Conservation (phyloP, 441 rosid genomes). For the Capsella rubella region DNA sequence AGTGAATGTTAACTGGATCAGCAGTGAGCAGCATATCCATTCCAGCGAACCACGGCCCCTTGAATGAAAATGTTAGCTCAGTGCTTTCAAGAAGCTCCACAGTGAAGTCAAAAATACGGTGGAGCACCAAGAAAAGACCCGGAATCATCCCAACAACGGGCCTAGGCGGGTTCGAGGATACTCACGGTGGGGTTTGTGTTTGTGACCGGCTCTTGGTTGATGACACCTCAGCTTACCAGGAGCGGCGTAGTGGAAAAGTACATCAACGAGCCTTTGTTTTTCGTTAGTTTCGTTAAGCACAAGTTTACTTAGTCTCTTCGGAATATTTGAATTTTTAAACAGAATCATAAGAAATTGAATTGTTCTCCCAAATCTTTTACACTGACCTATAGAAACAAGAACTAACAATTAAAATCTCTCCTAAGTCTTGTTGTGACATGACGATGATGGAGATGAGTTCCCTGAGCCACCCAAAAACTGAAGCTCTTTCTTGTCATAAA, state of each 20-base stretch:
- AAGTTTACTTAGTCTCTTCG: too few species aligned
- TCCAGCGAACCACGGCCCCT: constrained; percentile 42
- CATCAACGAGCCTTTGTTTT: not conserved
- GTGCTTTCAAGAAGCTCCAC: constrained; percentile 28
- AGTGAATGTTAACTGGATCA: constrained; percentile 4
- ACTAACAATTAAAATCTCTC: not conserved
- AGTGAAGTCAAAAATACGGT: constrained; percentile 40
- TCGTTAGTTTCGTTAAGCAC: not conserved
- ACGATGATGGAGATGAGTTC: constrained; percentile 42
- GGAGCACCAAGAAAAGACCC: constrained; percentile 30
- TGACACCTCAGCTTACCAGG: not conserved
- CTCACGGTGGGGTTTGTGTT: not conserved
- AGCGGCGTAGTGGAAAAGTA: not conserved
- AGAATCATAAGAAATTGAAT: not conserved
- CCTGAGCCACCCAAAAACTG: constrained; percentile 60
- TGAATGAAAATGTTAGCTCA: constrained; percentile 37
- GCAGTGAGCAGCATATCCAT: constrained; percentile 33
- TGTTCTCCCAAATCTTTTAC: constrained; percentile 10
- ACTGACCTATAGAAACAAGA: constrained; percentile 13
- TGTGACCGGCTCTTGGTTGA: not conserved
- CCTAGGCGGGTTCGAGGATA: too few species aligned
- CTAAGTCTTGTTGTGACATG: constrained; percentile 44
- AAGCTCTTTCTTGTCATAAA: constrained; percentile 68
- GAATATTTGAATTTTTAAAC: too few species aligned
- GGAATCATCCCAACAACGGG: constrained; percentile 55